phyloP scores from a whole-genome alignment of 164 flowering plant species.

The Vitis cinerea region DNA sequence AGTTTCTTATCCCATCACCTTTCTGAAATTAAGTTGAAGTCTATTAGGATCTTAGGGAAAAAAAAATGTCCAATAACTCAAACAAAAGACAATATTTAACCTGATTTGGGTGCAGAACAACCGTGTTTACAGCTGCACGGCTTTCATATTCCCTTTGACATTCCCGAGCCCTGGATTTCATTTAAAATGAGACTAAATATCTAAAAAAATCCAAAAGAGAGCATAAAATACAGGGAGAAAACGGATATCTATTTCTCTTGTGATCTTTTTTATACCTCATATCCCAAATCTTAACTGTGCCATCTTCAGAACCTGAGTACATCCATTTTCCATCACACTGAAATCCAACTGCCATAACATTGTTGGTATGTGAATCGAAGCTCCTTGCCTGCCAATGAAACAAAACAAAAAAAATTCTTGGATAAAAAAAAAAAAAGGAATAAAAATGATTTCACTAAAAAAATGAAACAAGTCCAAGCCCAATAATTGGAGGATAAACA shows the following conservation, averaged over 20 bases:
- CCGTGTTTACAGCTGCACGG: slow-evolving; percentile 98
- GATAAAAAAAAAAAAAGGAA: background rate
- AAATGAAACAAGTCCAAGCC: too few species aligned
- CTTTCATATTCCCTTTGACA: slow-evolving; percentile 99
- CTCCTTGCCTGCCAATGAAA: slow-evolving; percentile 62
- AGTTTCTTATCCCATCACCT: background rate
- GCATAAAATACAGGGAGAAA: background rate
- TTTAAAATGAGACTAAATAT: slow-evolving; percentile 2
- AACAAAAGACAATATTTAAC: slow-evolving; percentile 27
- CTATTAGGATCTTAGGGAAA: too few species aligned
- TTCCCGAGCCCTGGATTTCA: slow-evolving; percentile 78
- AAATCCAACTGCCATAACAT: slow-evolving; percentile 98
- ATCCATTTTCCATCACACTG: slow-evolving; percentile 99
- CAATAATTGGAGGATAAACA: too few species aligned
- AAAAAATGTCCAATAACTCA: background rate
- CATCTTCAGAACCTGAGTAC: slow-evolving; percentile 99
- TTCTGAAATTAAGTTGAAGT: background rate
- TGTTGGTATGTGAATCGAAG: slow-evolving; percentile 92
- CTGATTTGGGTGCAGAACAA: slow-evolving; percentile 98
- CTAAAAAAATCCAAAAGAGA: background rate
- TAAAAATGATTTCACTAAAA: background rate
- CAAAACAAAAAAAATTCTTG: background rate
- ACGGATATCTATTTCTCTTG: background rate
- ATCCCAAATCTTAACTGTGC: slow-evolving; percentile 98
- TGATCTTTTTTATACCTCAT: slow-evolving; percentile 50